phyloP scores from a whole-genome alignment of 2,329 filamentous ascomycete genomes.

The Penicillium vulpinum region DNA sequence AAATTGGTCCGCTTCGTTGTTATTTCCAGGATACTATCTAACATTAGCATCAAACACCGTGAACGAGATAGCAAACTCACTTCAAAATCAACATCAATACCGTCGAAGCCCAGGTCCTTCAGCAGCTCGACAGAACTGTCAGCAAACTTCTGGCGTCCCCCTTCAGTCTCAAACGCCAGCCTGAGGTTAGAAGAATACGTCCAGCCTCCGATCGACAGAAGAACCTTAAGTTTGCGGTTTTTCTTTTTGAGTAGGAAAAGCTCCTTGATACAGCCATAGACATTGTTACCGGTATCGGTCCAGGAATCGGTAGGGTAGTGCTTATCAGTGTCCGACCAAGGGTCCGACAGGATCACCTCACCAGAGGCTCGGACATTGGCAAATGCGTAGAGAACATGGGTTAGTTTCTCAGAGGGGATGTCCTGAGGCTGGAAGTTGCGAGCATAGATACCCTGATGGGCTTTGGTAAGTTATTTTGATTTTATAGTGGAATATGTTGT shows the following conservation, averaged over 20 bases:
- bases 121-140: slow-evolving; percentile 69
- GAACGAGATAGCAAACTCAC: slow-evolving; percentile 13
- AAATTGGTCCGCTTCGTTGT: slow-evolving; percentile 36
- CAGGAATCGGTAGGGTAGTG: slow-evolving; percentile 66
- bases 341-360: slow-evolving; percentile 73
- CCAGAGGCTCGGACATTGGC: slow-evolving; percentile 78
- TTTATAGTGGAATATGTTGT: no score
- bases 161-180: slow-evolving; percentile 60
- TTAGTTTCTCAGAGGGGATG: slow-evolving; percentile 76
- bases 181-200: slow-evolving; percentile 74
- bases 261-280: slow-evolving; percentile 77
- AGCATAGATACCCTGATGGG: slow-evolving; percentile 71
- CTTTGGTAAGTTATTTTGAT: neutral
- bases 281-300: slow-evolving; percentile 69
- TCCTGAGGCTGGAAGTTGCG: slow-evolving; percentile 84
- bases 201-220: slow-evolving; percentile 84
- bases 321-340: slow-evolving; percentile 68
- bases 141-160: slow-evolving; percentile 65
- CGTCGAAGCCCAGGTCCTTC: slow-evolving; percentile 72
- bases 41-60: neutral
- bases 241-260: slow-evolving; percentile 72
- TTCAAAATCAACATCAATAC: slow-evolving; percentile 47
- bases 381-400: slow-evolving; percentile 88
- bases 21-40: slow-evolving; percentile 34
- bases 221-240: slow-evolving; percentile 73